A percentile compares a stretch with the other conserved stretches of the same genome.
Conservation (phyloP, 345 rosid species). For the Arabidopsis thaliana region DNA sequence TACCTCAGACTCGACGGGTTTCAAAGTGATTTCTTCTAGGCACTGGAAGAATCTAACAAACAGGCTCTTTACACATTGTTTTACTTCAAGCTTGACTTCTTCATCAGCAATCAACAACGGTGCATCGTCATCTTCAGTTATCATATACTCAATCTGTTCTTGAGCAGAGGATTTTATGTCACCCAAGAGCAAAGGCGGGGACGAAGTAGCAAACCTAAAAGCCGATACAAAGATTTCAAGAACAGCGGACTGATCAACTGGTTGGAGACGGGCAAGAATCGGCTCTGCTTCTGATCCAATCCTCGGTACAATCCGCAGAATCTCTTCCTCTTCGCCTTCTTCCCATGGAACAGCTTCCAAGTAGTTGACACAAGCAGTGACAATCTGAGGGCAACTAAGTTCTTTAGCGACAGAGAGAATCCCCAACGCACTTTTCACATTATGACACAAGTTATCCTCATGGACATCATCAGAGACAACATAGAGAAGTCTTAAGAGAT, state of each 20-base stretch:
- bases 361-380: conserved; percentile 74
- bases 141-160: conserved; percentile 91
- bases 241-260: conserved; percentile 65
- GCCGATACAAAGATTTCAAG: conserved; percentile 62
- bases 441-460: conserved; percentile 65
- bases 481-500: conserved; percentile 75
- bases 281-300: conserved; percentile 71
- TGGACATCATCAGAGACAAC: conserved; percentile 52
- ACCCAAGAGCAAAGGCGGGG: conserved; percentile 54
- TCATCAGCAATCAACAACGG: conserved; percentile 66
- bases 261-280: conserved; percentile 81
- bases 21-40: conserved; percentile 51
- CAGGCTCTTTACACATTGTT: conserved; percentile 60
- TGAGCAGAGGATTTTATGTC: conserved; percentile 74
- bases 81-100: conserved; percentile 66
- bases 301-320: conserved; percentile 63
- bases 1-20: conserved; percentile 45
- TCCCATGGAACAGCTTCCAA: conserved; percentile 99
- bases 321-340: conserved; percentile 91
- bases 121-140: conserved; percentile 89
- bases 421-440: conserved; percentile 82
- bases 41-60: conserved; percentile 57
- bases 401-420: conserved; percentile 74
- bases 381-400: conserved; percentile 65
- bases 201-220: conserved; percentile 73